Conservation (phyloP, 805 yeast genomes). For the Starmerella khaoyaiensis region DNA sequence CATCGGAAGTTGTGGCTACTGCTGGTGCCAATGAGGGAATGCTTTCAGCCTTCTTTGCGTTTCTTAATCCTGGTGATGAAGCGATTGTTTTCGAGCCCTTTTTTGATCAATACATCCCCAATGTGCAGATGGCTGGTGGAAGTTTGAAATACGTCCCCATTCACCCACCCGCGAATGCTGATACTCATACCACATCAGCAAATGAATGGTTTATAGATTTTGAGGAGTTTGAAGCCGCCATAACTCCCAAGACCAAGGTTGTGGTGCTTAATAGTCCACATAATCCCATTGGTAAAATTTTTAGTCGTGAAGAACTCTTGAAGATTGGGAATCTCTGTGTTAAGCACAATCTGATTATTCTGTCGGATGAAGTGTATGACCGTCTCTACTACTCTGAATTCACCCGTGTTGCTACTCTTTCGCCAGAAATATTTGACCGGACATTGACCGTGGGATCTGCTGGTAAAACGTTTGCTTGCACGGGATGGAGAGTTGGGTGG, state of each 20-base stretch:
- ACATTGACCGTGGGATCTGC: conserved; percentile 93
- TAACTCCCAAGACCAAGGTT: conserved; percentile 66
- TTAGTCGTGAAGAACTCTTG: conserved; percentile 58
- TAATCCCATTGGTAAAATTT: conserved; percentile 89
- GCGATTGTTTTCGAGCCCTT: conserved; percentile 94
- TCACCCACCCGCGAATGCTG: conserved; percentile 66
- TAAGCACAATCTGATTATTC: conserved; percentile 64
- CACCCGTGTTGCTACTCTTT: conserved; percentile 71
- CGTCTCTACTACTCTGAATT: conserved; percentile 66
- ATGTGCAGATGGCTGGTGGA: conserved; percentile 89
- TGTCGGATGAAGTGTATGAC: conserved; percentile 94
- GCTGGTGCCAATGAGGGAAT: conserved; percentile 98
- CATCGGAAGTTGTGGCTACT: conserved; percentile 60
- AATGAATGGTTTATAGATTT: conserved; percentile 81
- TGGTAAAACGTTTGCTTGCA: conserved; percentile 96
- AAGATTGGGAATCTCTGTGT: conserved; percentile 74
- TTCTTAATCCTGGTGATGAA: conserved; percentile 78
- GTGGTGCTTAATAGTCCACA: conserved; percentile 88
- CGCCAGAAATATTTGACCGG: conserved; percentile 63
- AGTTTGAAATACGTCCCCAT: conserved; percentile 76
- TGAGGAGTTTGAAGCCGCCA: conserved; percentile 57
- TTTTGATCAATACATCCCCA: conserved; percentile 91
- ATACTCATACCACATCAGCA: conserved; percentile 52
- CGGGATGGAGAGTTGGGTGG: conserved; percentile 99
- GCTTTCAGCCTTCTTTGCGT: conserved; percentile 70